A percentile compares a stretch with the other conserved stretches of the same genome.
These are phyloP conservation scores for Monocercomonoides exilis DNA, from an alignment of 78 protist genomes.

Conservation along the genomic window DNA sequence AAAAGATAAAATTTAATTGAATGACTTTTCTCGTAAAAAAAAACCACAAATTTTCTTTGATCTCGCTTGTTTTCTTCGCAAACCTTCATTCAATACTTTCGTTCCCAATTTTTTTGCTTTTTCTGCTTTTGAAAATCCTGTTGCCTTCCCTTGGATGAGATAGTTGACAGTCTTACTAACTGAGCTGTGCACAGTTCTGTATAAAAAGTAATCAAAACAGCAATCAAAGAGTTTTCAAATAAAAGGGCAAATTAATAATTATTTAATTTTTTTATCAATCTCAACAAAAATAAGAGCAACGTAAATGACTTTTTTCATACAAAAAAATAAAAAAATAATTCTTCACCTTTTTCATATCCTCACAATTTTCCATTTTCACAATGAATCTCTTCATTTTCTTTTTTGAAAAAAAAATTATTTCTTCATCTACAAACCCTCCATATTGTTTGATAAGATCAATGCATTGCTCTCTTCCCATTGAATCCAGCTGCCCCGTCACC, in stretches of 20 bases:
- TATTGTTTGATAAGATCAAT: conserved; percentile 35
- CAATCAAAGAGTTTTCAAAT: background rate
- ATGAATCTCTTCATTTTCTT: background rate
- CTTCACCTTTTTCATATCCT: too few species aligned
- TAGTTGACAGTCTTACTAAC: background rate
- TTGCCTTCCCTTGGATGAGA: background rate
- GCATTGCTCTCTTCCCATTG: conserved; percentile 26
- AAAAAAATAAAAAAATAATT: background rate
- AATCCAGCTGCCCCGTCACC: conserved; percentile 42
- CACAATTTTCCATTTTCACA: too few species aligned
- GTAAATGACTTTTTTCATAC: background rate
- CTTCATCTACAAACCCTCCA: conserved; percentile 28
- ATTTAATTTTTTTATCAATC: background rate
- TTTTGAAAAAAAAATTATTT: background rate
- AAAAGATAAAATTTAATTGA: background rate
- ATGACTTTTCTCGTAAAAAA: background rate
- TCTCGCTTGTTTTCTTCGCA: background rate
- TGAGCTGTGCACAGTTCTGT: background rate
- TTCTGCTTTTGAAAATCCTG: background rate
- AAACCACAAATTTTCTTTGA: background rate
- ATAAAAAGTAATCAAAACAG: background rate
- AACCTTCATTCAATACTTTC: conserved; percentile 34
- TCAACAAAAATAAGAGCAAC: background rate
- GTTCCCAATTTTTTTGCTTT: conserved; percentile 4
- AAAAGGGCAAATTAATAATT: background rate